Percentiles rank a stretch among this genome's conserved stretches.
These are phyloP conservation scores for Eucalyptus urophylla DNA, from an alignment of 345 rosid species.

Conservation along the genomic window DNA sequence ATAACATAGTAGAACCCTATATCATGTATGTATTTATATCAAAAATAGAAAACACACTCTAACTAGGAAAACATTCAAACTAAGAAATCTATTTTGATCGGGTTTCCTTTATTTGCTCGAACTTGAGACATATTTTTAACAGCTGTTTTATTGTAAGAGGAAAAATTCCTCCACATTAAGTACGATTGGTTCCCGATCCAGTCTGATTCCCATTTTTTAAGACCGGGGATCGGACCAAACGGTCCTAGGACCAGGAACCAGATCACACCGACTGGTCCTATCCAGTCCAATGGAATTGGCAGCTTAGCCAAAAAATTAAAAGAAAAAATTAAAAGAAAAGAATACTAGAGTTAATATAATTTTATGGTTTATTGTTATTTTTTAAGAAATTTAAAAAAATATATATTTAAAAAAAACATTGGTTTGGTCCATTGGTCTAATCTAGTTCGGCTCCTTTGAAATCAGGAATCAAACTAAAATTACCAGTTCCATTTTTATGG, in stretches of 20 bases:
- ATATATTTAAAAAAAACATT: fast-evolving
- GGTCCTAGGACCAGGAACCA: too few species aligned
- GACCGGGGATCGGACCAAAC: fast-evolving
- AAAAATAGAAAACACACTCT: not conserved
- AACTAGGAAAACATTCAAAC: not conserved
- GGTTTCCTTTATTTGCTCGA: not conserved
- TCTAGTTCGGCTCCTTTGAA: fast-evolving
- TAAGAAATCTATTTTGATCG: not conserved
- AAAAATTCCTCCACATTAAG: not conserved
- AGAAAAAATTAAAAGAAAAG: too few species aligned
- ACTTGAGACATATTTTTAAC: not conserved
- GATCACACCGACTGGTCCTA: fast-evolving
- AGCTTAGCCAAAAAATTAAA: too few species aligned
- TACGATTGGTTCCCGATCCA: too few species aligned
- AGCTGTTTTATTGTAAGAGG: too few species aligned
- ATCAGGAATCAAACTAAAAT: too few species aligned
- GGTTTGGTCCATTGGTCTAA: fast-evolving
- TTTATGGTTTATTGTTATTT: too few species aligned
- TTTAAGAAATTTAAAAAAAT: too few species aligned
- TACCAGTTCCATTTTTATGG: too few species aligned
- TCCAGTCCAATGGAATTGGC: too few species aligned
- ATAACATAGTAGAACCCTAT: not conserved
- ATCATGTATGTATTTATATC: not conserved
- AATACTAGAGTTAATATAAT: too few species aligned
- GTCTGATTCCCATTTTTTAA: fast-evolving